Conservation (phyloP, 352 stramenopile species). For the Phytophthora ohioensis region DNA sequence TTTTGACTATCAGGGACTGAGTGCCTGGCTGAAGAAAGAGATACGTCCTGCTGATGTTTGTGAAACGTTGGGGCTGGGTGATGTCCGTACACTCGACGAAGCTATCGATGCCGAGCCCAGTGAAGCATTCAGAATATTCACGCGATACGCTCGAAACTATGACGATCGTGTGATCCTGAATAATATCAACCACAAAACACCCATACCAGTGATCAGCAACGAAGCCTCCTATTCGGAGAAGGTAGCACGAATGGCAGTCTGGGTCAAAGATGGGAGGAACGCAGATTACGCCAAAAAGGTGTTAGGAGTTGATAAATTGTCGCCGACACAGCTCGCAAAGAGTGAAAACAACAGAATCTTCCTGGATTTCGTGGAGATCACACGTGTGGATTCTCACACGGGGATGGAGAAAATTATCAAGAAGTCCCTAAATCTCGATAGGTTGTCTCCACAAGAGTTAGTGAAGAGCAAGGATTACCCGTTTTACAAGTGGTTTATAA, state of each 20-base stretch:
- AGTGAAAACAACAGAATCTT: too few species aligned
- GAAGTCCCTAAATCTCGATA: too few species aligned
- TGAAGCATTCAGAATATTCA: background rate
- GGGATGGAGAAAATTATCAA: too few species aligned
- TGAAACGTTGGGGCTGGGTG: background rate
- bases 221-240: background rate
- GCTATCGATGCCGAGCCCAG: background rate
- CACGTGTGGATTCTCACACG: too few species aligned
- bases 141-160: background rate
- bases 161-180: background rate
- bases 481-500: too few species aligned
- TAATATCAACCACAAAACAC: background rate
- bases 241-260: background rate
- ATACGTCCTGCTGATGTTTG: background rate
- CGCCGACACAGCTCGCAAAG: too few species aligned
- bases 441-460: too few species aligned
- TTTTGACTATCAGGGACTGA: background rate
- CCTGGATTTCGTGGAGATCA: too few species aligned
- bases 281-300: background rate
- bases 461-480: too few species aligned
- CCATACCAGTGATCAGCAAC: background rate
- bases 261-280: background rate
- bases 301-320: too few species aligned
- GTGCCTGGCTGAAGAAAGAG: background rate
- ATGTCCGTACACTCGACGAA: conserved; percentile 1